Conservation (phyloP, 306 rosid genomes). For the Mimosa pudica region DNA sequence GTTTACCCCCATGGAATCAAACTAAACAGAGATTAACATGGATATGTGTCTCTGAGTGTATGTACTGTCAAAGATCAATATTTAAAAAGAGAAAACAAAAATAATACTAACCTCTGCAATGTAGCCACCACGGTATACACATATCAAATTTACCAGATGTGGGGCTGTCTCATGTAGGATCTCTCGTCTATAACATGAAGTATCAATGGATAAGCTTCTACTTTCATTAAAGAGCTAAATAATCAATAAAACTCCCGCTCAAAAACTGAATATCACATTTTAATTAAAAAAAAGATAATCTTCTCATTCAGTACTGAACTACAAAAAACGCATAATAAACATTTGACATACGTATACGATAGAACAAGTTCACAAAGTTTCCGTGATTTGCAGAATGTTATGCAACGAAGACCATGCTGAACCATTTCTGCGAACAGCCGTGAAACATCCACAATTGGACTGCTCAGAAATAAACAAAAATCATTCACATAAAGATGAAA, state of each 20-base stretch:
- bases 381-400: constrained; percentile 86
- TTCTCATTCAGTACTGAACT: constrained; percentile 32
- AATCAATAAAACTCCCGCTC: constrained; percentile 22
- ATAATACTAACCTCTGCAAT: constrained; percentile 63
- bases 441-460: constrained; percentile 69
- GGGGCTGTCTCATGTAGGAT: constrained; percentile 84
- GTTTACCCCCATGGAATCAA: too few relatives aligned
- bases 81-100: neutral
- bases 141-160: constrained; percentile 62
- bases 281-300: constrained; percentile 23
- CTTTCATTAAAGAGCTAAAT: constrained; percentile 25
- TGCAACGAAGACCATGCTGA: constrained; percentile 97
- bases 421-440: constrained; percentile 94
- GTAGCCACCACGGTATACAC: constrained; percentile 93
- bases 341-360: constrained; percentile 75
- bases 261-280: constrained; percentile 27
- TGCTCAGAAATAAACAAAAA: constrained; percentile 46
- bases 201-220: constrained; percentile 29
- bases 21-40: too few relatives aligned
- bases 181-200: constrained; percentile 64
- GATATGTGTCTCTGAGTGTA: neutral
- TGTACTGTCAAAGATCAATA: neutral
- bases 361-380: constrained; percentile 90
- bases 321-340: constrained; percentile 36
- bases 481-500: constrained; percentile 32